phyloP scores from a whole-genome alignment of 2,329 filamentous ascomycete genomes.

The Botrytis byssoidea region DNA sequence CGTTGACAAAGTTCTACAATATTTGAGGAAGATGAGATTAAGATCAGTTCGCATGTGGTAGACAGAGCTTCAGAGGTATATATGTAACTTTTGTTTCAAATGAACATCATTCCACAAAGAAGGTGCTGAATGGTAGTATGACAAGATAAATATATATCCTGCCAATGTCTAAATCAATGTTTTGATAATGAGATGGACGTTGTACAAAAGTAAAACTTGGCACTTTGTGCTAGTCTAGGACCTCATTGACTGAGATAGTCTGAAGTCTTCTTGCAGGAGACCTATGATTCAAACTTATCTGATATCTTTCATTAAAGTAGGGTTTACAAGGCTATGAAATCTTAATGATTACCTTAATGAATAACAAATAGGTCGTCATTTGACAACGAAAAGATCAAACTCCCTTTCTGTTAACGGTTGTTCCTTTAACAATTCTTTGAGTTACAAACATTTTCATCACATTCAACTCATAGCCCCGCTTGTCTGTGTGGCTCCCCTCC shows the following conservation, averaged over 20 bases:
- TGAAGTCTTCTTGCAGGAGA: rapidly evolving
- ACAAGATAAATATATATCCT: not conserved
- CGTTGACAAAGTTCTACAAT: not conserved
- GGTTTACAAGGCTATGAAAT: not conserved
- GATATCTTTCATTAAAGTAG: not conserved
- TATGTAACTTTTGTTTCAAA: not conserved
- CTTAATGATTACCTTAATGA: not conserved
- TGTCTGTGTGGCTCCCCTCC: not conserved
- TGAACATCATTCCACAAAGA: not conserved
- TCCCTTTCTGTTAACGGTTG: not conserved
- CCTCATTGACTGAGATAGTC: not conserved
- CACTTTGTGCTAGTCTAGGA: not conserved
- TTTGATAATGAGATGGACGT: not conserved
- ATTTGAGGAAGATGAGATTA: not conserved
- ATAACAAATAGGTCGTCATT: not conserved
- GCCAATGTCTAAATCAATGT: not conserved
- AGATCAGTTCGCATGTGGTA: not conserved
- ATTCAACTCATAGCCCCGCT: too few species aligned
- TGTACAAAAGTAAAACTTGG: rapidly evolving
- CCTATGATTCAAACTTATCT: not conserved
- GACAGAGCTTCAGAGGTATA: not conserved
- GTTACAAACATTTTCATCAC: too few species aligned
- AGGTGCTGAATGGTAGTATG: not conserved
- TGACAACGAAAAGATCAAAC: not conserved
- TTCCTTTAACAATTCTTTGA: not conserved